Conservation (phyloP, 768 basidiomycete species). For the Cystofilobasidium ferigula region DNA sequence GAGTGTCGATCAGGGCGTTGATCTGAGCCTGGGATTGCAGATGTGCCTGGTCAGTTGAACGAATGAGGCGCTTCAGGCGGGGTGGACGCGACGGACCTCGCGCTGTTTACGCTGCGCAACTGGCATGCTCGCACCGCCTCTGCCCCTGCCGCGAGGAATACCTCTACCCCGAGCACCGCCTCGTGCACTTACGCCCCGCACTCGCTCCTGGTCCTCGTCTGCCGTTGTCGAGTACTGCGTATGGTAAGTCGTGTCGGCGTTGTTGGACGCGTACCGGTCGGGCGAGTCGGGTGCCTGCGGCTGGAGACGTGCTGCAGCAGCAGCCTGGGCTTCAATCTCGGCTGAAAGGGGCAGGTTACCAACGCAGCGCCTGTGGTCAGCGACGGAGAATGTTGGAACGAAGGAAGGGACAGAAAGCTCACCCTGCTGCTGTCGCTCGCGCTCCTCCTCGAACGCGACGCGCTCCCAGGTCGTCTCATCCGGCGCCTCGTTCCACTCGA, state of each 20-base stretch:
- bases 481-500: constrained; percentile 74
- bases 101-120: constrained; percentile 77
- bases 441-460: constrained; percentile 4
- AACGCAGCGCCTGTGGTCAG: background rate
- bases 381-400: background rate
- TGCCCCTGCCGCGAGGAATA: background rate
- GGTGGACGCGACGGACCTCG: constrained; percentile 43
- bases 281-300: constrained; percentile 1
- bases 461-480: constrained; percentile 10
- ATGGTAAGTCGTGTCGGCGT: constrained; percentile 21
- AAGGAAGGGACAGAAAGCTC: background rate
- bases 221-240: constrained; percentile 20
- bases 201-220: constrained; percentile 8
- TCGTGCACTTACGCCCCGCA: background rate
- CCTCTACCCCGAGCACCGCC: background rate
- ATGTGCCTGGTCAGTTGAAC: background rate
- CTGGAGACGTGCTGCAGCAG: background rate
- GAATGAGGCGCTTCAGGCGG: background rate
- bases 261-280: background rate
- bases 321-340: background rate
- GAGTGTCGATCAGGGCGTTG: constrained; percentile 61
- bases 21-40: constrained; percentile 46
- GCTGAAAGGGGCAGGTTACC: background rate
- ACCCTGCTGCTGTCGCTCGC: constrained; percentile 5
- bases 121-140: constrained; percentile 32